A percentile compares a stretch with the other conserved stretches of the same genome.
These are phyloP conservation scores for Onygenales sp. DNA, from an alignment of 2,329 filamentous ascomycete species.

Conservation along the genomic window DNA sequence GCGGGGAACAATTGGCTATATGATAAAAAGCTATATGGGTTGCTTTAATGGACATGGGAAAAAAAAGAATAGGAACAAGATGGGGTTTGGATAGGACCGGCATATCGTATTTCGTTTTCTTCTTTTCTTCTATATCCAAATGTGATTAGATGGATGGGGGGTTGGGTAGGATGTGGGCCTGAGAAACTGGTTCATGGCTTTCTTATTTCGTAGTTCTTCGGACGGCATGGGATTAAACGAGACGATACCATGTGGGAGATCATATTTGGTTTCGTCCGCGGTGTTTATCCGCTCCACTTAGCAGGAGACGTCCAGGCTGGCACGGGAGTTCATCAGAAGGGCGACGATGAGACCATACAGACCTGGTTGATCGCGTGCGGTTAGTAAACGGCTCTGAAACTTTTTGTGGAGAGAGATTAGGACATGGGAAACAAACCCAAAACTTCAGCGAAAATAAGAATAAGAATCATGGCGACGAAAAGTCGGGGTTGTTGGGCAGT, in stretches of 20 bases:
- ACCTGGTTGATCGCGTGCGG: conserved; percentile 46
- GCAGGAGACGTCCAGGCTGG: conserved; percentile 54
- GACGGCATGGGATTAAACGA: too few species aligned
- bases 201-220: too few species aligned
- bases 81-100: background rate
- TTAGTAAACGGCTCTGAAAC: background rate
- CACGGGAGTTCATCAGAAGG: conserved; percentile 98
- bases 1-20: too few species aligned
- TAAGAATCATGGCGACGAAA: conserved; percentile 96
- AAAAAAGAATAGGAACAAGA: background rate
- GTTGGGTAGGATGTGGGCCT: too few species aligned
- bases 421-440: conserved; percentile 56
- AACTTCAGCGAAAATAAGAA: conserved; percentile 99
- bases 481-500: conserved; percentile 49
- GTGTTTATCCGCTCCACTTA: conserved; percentile 25
- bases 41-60: too few species aligned
- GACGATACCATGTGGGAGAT: too few species aligned
- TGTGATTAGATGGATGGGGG: too few species aligned
- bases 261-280: too few species aligned
- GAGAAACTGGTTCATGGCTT: too few species aligned
- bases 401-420: background rate
- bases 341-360: conserved; percentile 98
- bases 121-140: too few species aligned
- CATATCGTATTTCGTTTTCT: too few species aligned
- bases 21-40: too few species aligned